Evolutionary conservation across 768 basidiomycete genomes (phyloP).

Genomic region (Boletus vermiculosoides): DNA sequence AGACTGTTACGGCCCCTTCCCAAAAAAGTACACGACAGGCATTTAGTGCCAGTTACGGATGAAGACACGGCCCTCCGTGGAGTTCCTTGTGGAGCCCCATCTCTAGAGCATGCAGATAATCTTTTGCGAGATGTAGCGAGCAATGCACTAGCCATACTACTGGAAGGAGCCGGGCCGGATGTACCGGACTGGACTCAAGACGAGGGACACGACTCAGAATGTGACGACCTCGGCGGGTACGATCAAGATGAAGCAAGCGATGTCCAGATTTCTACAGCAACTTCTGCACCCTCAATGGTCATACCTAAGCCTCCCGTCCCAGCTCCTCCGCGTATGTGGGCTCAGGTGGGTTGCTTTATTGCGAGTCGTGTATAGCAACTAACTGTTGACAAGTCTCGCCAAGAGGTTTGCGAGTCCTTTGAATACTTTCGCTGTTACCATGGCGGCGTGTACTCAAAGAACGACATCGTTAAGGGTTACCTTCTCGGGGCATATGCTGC

Average conservation of each 20-base stretch:
- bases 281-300: neutral
- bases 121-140: conserved; percentile 18
- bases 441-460: conserved; percentile 68
- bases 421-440: conserved; percentile 71
- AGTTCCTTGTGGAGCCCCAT: neutral
- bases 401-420: conserved; percentile 81
- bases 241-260: conserved; percentile 11
- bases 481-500: conserved; percentile 71
- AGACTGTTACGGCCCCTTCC: conserved; percentile 26
- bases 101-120: conserved; percentile 19
- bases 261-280: conserved; percentile 15
- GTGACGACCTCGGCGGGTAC: conserved; percentile 1
- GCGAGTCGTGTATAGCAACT: neutral
- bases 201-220: conserved; percentile 19
- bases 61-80: neutral
- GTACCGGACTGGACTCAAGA: conserved; percentile 28
- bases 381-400: conserved; percentile 55
- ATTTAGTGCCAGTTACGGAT: neutral
- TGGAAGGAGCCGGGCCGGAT: conserved; percentile 5
- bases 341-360: conserved; percentile 34
- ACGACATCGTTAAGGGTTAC: conserved; percentile 69
- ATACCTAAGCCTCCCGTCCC: conserved; percentile 27
- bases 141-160: conserved; percentile 10
- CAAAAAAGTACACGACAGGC: conserved; percentile 7
- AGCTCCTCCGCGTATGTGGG: conserved; percentile 42